These are phyloP conservation scores for Tetracladium maxilliforme DNA, from an alignment of 2,329 filamentous ascomycete genomes.

Conservation along the genomic window DNA sequence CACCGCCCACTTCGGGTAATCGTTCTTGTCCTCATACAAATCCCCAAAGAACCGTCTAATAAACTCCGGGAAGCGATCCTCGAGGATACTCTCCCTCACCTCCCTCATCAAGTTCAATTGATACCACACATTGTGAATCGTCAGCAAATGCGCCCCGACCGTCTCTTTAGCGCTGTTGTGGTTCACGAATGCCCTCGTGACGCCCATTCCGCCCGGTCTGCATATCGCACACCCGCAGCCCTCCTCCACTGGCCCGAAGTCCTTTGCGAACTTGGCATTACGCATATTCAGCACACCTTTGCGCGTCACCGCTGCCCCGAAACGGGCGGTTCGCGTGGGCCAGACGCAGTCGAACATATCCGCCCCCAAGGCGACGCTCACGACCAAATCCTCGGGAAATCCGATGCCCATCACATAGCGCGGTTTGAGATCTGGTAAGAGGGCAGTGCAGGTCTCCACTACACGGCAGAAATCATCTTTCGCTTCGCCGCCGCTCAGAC, in stretches of 20 bases:
- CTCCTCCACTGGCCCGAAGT: slow-evolving; percentile 73
- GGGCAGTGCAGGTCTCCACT: slow-evolving; percentile 68
- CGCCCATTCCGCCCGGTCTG: slow-evolving; percentile 58
- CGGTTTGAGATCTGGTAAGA: slow-evolving; percentile 85
- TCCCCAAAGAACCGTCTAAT: slow-evolving; percentile 63
- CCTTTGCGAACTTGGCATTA: slow-evolving; percentile 57
- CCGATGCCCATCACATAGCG: slow-evolving; percentile 98
- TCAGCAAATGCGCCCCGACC: slow-evolving; percentile 69
- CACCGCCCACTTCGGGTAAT: slow-evolving; percentile 75
- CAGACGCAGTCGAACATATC: slow-evolving; percentile 99
- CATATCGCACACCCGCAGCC: slow-evolving; percentile 75
- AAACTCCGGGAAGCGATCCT: slow-evolving; percentile 68
- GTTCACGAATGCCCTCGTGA: slow-evolving; percentile 81
- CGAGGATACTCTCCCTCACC: slow-evolving; percentile 63
- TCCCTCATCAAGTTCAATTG: slow-evolving; percentile 71
- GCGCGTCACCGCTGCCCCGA: slow-evolving; percentile 84
- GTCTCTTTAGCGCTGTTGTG: slow-evolving; percentile 93
- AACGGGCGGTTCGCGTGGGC: slow-evolving; percentile 90
- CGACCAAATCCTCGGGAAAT: slow-evolving; percentile 89
- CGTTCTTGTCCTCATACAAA: slow-evolving; percentile 50
- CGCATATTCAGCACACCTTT: slow-evolving; percentile 73
- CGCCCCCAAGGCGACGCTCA: slow-evolving; percentile 83
- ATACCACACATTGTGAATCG: slow-evolving; percentile 93
- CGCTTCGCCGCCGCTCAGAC: slow-evolving; percentile 85
- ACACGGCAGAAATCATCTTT: slow-evolving; percentile 88